Conservation (phyloP, 192 early-diverging fungal species). For the Kickxella alabastrina region DNA sequence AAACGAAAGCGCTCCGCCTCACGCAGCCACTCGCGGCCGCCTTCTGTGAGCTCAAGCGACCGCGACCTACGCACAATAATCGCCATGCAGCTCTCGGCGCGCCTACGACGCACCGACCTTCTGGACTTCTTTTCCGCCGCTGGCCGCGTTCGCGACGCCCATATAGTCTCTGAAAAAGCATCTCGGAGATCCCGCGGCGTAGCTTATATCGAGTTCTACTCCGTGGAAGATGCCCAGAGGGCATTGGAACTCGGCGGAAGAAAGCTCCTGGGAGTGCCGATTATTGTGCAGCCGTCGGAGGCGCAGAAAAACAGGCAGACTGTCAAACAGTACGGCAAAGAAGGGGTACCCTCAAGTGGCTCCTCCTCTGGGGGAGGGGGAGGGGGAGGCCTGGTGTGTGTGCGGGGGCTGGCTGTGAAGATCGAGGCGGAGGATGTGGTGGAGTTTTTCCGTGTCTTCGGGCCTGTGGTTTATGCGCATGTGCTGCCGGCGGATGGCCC, state of each 20-base stretch:
- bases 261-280: constrained; percentile 88
- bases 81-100: constrained; percentile 87
- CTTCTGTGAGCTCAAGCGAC: constrained; percentile 67
- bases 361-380: no score
- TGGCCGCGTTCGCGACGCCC: constrained; percentile 84
- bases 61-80: constrained; percentile 92
- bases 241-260: constrained; percentile 82
- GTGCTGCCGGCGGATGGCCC: constrained; percentile 72
- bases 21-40: constrained; percentile 59
- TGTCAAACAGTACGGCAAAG: constrained; percentile 24
- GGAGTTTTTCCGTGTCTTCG: constrained; percentile 80
- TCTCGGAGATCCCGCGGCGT: constrained; percentile 86
- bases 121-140: constrained; percentile 78
- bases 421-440: constrained; percentile 72
- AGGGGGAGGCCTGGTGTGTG: constrained; percentile 65
- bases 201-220: constrained; percentile 96
- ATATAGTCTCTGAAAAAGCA: constrained; percentile 79
- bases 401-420: constrained; percentile 60
- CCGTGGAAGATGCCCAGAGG: constrained; percentile 72
- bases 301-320: constrained; percentile 87
- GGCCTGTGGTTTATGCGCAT: constrained; percentile 76
- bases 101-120: constrained; percentile 73
- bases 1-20: no score
- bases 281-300: constrained; percentile 87
- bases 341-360: constrained; percentile 26